Conservation (phyloP, 2,329 filamentous ascomycete genomes). For the Tolypocladium tropicale region DNA sequence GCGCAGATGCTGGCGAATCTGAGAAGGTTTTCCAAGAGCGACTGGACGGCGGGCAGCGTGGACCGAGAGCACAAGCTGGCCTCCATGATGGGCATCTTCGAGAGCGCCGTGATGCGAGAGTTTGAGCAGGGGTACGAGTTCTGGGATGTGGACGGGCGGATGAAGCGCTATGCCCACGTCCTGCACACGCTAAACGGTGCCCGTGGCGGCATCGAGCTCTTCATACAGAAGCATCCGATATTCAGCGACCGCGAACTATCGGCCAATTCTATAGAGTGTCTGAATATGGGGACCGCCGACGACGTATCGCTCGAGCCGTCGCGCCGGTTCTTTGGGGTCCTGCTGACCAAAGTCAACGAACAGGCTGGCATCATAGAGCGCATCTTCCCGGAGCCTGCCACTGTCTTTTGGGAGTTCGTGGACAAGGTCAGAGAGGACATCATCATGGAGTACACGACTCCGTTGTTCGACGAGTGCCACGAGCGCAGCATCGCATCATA, state of each 20-base stretch:
- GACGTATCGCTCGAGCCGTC: conserved; percentile 70
- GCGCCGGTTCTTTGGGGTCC: conserved; percentile 64
- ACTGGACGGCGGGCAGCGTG: conserved; percentile 65
- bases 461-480: conserved; percentile 80
- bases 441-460: conserved; percentile 74
- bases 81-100: conserved; percentile 72
- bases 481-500: conserved; percentile 66
- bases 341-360: conserved; percentile 70
- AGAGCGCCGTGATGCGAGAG: conserved; percentile 80
- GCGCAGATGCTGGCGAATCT: conserved; percentile 82
- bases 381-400: conserved; percentile 63
- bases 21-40: conserved; percentile 66
- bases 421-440: conserved; percentile 78
- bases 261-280: conserved; percentile 64
- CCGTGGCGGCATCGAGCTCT: conserved; percentile 67
- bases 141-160: conserved; percentile 78
- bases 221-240: conserved; percentile 80
- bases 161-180: conserved; percentile 84
- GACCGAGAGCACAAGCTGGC: conserved; percentile 62
- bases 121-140: conserved; percentile 89
- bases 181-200: conserved; percentile 75
- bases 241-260: conserved; percentile 63
- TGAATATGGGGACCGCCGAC: conserved; percentile 57
- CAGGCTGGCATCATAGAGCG: conserved; percentile 70
- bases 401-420: conserved; percentile 68